phyloP scores from a whole-genome alignment of 306 rosid genomes.

The Mucuna pruriens region DNA sequence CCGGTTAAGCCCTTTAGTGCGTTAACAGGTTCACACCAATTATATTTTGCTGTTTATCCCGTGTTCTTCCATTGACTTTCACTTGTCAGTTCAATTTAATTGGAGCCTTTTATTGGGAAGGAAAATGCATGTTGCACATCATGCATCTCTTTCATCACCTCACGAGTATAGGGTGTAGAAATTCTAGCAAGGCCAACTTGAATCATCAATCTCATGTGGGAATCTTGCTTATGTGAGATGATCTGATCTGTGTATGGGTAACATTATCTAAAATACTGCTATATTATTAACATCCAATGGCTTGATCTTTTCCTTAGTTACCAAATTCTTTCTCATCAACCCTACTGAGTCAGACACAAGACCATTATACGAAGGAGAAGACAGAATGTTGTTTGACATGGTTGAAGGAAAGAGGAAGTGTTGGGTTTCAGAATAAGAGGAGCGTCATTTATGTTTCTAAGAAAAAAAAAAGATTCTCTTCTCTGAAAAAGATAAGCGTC shows the following conservation, averaged over 20 bases:
- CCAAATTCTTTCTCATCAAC: neutral
- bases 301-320: neutral
- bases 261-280: neutral
- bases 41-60: neutral
- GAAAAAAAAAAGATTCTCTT: neutral
- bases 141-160: neutral
- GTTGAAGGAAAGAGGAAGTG: neutral
- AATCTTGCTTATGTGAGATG: neutral
- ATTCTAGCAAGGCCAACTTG: neutral
- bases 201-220: neutral
- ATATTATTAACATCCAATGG: neutral
- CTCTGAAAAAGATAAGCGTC: neutral
- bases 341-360: neutral
- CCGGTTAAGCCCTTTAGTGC: neutral
- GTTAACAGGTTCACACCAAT: neutral
- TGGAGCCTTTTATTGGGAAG: neutral
- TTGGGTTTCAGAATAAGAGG: neutral
- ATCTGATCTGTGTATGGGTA: neutral
- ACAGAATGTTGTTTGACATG: neutral
- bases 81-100: neutral
- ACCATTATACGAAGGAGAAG: neutral
- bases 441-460: neutral
- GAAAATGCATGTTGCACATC: neutral
- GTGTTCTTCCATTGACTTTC: neutral
- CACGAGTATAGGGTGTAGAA: neutral